phyloP scores from a whole-genome alignment of 129 eudicot genomes.

The Ambrosia artemisiifolia region DNA sequence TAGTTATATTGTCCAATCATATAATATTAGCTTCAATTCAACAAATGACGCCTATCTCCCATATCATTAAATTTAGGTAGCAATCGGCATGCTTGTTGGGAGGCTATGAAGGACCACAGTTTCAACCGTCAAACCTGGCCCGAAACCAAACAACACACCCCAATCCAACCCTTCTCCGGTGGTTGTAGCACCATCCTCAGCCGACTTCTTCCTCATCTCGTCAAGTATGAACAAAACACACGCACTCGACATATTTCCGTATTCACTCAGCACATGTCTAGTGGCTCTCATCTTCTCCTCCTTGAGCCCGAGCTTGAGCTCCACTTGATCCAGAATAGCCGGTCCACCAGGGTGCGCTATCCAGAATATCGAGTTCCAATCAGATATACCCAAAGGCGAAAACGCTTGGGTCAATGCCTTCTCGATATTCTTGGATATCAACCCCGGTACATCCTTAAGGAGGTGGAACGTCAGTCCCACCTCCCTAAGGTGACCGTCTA shows the following conservation, averaged over 20 bases:
- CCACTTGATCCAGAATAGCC: slow-evolving; percentile 57
- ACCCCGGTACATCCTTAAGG: slow-evolving; percentile 45
- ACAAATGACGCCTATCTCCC: not conserved
- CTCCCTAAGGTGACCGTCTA: slow-evolving; percentile 35
- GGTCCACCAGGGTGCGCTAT: slow-evolving; percentile 48
- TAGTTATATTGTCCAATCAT: not conserved
- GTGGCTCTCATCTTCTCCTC: slow-evolving; percentile 51
- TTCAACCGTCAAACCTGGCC: slow-evolving; percentile 62
- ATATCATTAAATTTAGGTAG: not conserved
- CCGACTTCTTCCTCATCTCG: slow-evolving; percentile 59
- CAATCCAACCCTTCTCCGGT: slow-evolving; percentile 57
- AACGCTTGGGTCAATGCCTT: slow-evolving; percentile 43
- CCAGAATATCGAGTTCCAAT: slow-evolving; percentile 71
- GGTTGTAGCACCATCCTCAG: slow-evolving; percentile 37
- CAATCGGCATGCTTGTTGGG: slow-evolving; percentile 22
- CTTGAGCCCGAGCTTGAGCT: slow-evolving; percentile 41
- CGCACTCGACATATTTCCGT: slow-evolving; percentile 63
- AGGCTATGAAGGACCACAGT: slow-evolving; percentile 57
- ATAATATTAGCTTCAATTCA: not conserved
- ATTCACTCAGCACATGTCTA: slow-evolving; percentile 50
- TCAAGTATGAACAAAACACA: slow-evolving; percentile 53
- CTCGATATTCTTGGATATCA: slow-evolving; percentile 54
- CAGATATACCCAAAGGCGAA: slow-evolving; percentile 43
- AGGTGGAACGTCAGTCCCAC: slow-evolving; percentile 41
- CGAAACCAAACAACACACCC: slow-evolving; percentile 63